Percentiles rank a stretch among this genome's conserved stretches.
phyloP scores from a whole-genome alignment of 768 basidiomycete species.

The Amanita phalloides region DNA sequence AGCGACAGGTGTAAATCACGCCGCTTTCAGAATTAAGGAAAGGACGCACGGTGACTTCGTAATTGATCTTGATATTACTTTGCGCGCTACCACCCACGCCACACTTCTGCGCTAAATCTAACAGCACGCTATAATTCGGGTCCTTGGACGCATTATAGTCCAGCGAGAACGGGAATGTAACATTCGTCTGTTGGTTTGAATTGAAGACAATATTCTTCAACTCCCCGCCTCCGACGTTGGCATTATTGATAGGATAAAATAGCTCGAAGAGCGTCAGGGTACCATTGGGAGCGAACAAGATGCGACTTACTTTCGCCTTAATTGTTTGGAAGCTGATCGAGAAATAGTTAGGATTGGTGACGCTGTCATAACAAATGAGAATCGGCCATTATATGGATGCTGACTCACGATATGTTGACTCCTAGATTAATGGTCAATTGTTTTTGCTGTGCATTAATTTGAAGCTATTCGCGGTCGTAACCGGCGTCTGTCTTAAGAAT shows the following conservation, averaged over 20 bases:
- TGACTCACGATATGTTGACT: constrained; percentile 54
- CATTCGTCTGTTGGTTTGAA: constrained; percentile 45
- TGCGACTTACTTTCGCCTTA: constrained; percentile 38
- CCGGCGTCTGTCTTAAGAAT: background rate
- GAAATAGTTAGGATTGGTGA: constrained; percentile 78
- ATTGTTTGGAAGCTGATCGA: constrained; percentile 54
- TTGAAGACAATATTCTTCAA: constrained; percentile 34
- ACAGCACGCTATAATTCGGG: constrained; percentile 42
- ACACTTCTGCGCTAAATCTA: constrained; percentile 55
- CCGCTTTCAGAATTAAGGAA: background rate
- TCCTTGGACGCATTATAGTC: constrained; percentile 45
- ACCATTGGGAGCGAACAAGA: background rate
- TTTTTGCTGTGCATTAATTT: constrained; percentile 24
- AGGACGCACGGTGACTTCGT: constrained; percentile 53
- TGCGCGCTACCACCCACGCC: constrained; percentile 34
- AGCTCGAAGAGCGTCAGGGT: constrained; percentile 30
- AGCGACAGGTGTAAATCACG: background rate
- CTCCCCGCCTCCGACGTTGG: constrained; percentile 54
- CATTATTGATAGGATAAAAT: constrained; percentile 66
- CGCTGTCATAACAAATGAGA: constrained; percentile 28
- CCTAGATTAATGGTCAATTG: constrained; percentile 49
- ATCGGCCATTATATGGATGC: background rate
- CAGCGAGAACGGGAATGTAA: constrained; percentile 70
- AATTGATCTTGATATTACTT: constrained; percentile 44
- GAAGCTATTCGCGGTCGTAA: constrained; percentile 13